Base-by-base conservation (phyloP, 2,329 filamentous ascomycete genomes). In the Achaetomium macrosporum region DNA sequence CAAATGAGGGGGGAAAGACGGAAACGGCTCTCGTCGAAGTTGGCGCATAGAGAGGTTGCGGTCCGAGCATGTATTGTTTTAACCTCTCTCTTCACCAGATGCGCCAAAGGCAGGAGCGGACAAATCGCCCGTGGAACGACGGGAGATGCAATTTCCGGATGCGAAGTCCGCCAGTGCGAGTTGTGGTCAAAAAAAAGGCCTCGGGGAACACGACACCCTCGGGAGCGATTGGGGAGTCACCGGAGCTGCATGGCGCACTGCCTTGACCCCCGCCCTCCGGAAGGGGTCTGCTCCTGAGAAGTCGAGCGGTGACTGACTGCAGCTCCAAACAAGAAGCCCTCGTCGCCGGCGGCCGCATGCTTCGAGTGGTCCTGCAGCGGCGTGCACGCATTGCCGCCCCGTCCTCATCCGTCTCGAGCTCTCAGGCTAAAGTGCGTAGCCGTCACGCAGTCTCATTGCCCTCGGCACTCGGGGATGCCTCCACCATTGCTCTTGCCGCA, bases 141-240 rank as follows among this genome's bases (percentile, higher is more conserved):
- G 11, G 44, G 39, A 37, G n/a, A 29, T 16, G 45, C 42, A 54
- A 50, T 54, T 17, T 47, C 46, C 47, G 43, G 53, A 36, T 29
- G 36, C 40, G 35, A 49, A 49, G 20, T 33, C 35, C 40, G 39
- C 44, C 30, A 29, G 39, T 42, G 5, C 33, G 10, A 15, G 33
- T 17, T 42, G 41, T 35, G 31, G 31, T 40, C 44, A 9, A 31
- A 25, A 35, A 29, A 47, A 49, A 37, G 35, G 39, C 31, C 42
- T 39, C 43, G 47, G 37, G 17, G 20, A n/a, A 50, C 42, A 47
- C 44, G 41, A 44, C 35, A 36, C 36, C 46, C 45, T 57, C 55
- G 55, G 57, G 43, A 48, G 44, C 29, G 43, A 35, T 44, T 51
- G 52, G 57, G n/a, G 13, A 45, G 50, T 39, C 47, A 50, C 57